These are phyloP conservation scores for Penicillium griseofulvum DNA, from an alignment of 2,329 filamentous ascomycete species.

Conservation along the genomic window DNA sequence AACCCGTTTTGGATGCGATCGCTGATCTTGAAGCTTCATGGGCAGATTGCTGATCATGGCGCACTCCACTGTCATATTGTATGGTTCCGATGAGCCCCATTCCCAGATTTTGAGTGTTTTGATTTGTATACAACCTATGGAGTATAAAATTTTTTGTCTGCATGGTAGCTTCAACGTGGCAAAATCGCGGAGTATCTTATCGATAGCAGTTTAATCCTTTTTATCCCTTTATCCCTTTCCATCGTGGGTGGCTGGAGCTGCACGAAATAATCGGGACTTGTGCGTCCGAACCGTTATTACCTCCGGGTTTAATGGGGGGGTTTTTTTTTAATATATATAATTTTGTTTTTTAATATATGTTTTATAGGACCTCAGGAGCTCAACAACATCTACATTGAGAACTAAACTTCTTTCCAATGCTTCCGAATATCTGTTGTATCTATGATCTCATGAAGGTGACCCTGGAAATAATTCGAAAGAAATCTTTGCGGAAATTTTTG, in stretches of 20 bases:
- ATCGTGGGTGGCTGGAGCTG: conserved; percentile 17
- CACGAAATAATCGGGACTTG: conserved; percentile 6
- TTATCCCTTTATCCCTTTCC: background rate
- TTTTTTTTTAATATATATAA: background rate
- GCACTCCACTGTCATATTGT: conserved; percentile 17
- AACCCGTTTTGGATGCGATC: conserved; percentile 8
- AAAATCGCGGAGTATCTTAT: conserved; percentile 17
- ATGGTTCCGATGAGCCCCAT: background rate
- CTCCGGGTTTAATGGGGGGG: background rate
- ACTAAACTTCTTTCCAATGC: background rate
- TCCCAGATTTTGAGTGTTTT: too few species aligned
- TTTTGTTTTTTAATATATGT: background rate
- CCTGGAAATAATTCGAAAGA: background rate
- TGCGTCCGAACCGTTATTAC: conserved; percentile 16
- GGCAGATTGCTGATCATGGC: conserved; percentile 19
- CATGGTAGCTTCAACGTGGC: conserved; percentile 16
- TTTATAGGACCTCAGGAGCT: background rate
- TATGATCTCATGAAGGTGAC: background rate
- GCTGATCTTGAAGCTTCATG: conserved; percentile 18
- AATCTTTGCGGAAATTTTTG: background rate
- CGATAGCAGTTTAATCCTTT: background rate
- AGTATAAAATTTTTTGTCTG: too few species aligned
- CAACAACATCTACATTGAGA: background rate
- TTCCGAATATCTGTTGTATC: background rate
- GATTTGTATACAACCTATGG: too few species aligned